A percentile compares a stretch with the other conserved stretches of the same genome.
phyloP scores from a whole-genome alignment of 345 rosid species.

The Chamaenerion angustifolium region DNA sequence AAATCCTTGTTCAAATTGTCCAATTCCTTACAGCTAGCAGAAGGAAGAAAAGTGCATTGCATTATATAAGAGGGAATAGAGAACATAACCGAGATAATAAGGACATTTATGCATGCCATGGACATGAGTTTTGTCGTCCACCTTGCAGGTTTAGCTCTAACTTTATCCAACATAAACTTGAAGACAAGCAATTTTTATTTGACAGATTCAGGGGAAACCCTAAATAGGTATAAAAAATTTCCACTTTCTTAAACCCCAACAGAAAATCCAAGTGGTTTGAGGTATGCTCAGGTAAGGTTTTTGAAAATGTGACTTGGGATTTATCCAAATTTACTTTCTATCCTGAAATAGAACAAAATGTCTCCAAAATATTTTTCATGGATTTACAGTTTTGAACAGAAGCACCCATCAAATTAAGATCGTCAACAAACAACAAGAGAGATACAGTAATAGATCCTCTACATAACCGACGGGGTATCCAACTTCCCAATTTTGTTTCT shows the following conservation, averaged over 20 bases:
- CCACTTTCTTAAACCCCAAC: not conserved
- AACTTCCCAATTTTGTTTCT: not conserved
- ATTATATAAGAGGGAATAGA: not conserved
- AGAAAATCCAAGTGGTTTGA: not conserved
- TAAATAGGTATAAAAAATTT: not conserved
- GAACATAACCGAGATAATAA: not conserved
- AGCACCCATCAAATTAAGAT: not conserved
- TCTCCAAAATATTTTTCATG: not conserved
- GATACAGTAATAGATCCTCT: not conserved
- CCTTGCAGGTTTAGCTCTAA: not conserved
- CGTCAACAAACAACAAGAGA: not conserved
- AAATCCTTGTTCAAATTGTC: not conserved
- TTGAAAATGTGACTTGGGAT: not conserved
- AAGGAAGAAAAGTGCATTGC: not conserved
- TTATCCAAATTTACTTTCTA: not conserved
- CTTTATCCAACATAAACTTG: not conserved
- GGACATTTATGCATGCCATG: not conserved
- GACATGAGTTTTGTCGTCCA: not conserved
- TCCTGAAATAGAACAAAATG: not conserved
- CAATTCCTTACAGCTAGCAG: not conserved
- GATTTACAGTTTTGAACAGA: not conserved
- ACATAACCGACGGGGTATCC: not conserved
- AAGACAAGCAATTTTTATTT: not conserved
- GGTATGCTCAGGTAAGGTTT: not conserved
- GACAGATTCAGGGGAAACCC: not conserved